Conservation (phyloP, 2,329 filamentous ascomycete genomes). For the Aspergillus uvarum region DNA sequence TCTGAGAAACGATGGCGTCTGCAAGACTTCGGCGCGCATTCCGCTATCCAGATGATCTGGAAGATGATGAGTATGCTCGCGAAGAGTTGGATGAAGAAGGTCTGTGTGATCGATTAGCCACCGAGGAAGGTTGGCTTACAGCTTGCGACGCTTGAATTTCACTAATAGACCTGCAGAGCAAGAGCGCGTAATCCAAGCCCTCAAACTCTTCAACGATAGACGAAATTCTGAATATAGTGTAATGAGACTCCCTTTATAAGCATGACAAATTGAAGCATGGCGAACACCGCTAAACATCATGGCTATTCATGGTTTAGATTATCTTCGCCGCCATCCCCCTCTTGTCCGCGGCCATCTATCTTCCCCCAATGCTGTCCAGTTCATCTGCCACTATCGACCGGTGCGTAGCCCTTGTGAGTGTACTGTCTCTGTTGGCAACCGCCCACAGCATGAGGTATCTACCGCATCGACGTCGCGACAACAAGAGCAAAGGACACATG, state of each 20-base stretch:
- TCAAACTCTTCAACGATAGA: slow-evolving; percentile 39
- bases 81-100: slow-evolving; percentile 75
- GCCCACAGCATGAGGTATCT: slow-evolving; percentile 39
- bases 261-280: not conserved
- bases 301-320: slow-evolving; percentile 20
- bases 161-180: slow-evolving; percentile 35
- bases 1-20: slow-evolving; percentile 44
- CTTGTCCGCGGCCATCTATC: slow-evolving; percentile 30
- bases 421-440: slow-evolving; percentile 39
- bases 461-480: slow-evolving; percentile 28
- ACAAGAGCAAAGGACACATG: slow-evolving; percentile 32
- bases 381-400: slow-evolving; percentile 21
- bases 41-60: slow-evolving; percentile 66
- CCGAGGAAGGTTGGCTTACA: not conserved
- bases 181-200: slow-evolving; percentile 40
- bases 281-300: not conserved
- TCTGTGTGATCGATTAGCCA: slow-evolving; percentile 31
- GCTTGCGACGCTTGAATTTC: not conserved
- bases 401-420: slow-evolving; percentile 32
- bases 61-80: slow-evolving; percentile 54
- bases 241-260: slow-evolving; percentile 14
- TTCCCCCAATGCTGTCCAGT: slow-evolving; percentile 31
- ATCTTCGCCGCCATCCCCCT: slow-evolving; percentile 42
- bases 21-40: slow-evolving; percentile 75
- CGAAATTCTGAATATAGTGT: slow-evolving; percentile 44